phyloP scores from a whole-genome alignment of 2,329 filamentous ascomycete genomes.

The Xylaria sp. region DNA sequence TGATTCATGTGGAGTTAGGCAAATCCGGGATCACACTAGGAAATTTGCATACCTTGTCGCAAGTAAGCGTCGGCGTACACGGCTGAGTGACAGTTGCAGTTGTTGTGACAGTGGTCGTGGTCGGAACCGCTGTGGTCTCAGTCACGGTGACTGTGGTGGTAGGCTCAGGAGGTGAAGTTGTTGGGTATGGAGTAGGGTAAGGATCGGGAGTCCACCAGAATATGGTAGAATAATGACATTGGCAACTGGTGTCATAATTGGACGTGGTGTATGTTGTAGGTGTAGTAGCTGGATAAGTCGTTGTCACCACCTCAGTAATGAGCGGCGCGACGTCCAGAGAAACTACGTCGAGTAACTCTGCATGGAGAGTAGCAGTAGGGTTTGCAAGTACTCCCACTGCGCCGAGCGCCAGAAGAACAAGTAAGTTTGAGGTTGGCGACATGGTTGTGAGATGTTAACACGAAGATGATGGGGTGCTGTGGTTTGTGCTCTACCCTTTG shows the following conservation, averaged over 20 bases:
- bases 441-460: constrained; percentile 5
- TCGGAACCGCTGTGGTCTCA: constrained; percentile 27
- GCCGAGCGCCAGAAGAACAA: constrained; percentile 16
- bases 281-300: constrained; percentile 30
- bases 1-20: background rate
- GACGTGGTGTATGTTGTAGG: constrained; percentile 36
- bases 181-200: constrained; percentile 5
- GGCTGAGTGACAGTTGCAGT: constrained; percentile 31
- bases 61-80: constrained; percentile 29
- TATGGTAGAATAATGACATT: constrained; percentile 34
- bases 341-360: constrained; percentile 22
- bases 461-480: background rate
- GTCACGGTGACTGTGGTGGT: constrained; percentile 29
- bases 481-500: background rate
- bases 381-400: constrained; percentile 19
- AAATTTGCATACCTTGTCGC: constrained; percentile 20
- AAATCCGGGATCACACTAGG: background rate
- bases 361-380: constrained; percentile 18
- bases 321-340: constrained; percentile 21
- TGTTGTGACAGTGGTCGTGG: constrained; percentile 26
- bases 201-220: constrained; percentile 35
- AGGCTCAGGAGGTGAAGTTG: constrained; percentile 11
- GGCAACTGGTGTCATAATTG: constrained; percentile 30
- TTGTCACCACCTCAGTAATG: constrained; percentile 31
- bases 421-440: constrained; percentile 3